Evolutionary conservation across 2,329 filamentous ascomycete species (phyloP).

Genomic region (Xylaria sp.): DNA sequence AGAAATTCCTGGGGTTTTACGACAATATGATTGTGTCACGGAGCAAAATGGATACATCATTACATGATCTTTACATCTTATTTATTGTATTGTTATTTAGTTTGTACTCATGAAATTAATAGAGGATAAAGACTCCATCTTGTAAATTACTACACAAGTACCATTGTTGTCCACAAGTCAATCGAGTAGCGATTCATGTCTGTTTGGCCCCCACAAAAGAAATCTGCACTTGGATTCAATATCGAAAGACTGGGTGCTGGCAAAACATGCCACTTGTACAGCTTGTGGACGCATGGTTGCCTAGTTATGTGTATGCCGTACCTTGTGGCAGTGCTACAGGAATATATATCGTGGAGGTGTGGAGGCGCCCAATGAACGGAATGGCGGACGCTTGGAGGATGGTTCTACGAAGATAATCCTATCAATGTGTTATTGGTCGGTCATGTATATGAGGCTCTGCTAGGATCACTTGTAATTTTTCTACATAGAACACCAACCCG

Average conservation of each 20-base stretch:
- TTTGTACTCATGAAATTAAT: not conserved
- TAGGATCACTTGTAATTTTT: not conserved
- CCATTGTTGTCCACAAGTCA: not conserved
- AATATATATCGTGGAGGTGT: not conserved
- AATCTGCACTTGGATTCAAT: not conserved
- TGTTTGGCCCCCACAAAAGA: not conserved
- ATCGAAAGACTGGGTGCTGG: not conserved
- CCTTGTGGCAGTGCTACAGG: conserved; percentile 11
- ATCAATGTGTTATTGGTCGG: not conserved
- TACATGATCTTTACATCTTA: not conserved
- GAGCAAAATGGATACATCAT: not conserved
- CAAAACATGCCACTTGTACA: not conserved
- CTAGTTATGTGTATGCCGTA: not conserved
- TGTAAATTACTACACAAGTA: not conserved
- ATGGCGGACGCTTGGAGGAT: not conserved
- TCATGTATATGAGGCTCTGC: not conserved
- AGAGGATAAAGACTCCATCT: not conserved
- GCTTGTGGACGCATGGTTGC: not conserved
- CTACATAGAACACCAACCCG: not conserved
- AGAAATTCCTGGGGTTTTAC: not conserved
- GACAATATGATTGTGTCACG: not conserved
- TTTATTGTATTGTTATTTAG: conserved; percentile 4
- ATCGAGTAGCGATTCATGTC: too few species aligned
- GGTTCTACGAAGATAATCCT: not conserved
- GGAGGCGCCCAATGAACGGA: not conserved